phyloP scores from a whole-genome alignment of 352 stramenopile species.

The Phytophthora nicotianae region DNA sequence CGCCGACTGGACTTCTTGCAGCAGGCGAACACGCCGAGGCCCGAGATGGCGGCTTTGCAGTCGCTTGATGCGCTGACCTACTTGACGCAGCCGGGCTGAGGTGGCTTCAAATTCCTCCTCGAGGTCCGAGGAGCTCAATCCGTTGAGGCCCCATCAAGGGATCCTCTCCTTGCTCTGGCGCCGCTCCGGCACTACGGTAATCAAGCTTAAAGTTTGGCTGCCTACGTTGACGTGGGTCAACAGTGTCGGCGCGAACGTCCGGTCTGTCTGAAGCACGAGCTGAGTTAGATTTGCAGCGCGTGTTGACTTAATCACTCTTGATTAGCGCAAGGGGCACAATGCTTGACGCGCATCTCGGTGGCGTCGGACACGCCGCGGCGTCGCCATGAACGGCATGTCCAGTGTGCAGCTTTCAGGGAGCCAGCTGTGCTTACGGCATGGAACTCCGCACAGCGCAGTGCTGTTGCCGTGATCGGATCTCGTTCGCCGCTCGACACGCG shows the following conservation, averaged over 20 bases:
- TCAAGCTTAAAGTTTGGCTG: not conserved
- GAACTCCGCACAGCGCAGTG: not conserved
- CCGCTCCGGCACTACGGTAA: too few relatives aligned
- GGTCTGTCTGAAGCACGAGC: not conserved
- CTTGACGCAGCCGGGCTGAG: constrained; percentile 30
- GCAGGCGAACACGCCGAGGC: constrained; percentile 20
- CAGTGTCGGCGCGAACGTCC: constrained; percentile 12
- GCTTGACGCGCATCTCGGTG: constrained; percentile 8
- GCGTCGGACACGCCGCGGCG: not conserved
- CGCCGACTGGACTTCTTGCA: constrained; percentile 16
- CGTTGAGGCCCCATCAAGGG: constrained; percentile 23
- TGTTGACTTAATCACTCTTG: not conserved
- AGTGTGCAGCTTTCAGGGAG: not conserved
- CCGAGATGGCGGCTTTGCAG: too few relatives aligned
- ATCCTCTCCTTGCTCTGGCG: constrained; percentile 11
- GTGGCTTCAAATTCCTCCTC: constrained; percentile 32
- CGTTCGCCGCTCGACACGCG: not conserved
- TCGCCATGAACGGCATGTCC: not conserved
- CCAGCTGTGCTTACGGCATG: constrained; percentile 10
- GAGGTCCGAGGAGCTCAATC: not conserved
- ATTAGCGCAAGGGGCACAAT: not conserved
- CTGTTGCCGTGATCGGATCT: not conserved
- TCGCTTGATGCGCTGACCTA: constrained; percentile 31
- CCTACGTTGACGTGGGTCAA: constrained; percentile 4
- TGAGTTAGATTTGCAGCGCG: constrained; percentile 7